These are phyloP conservation scores for Cenchrus purpureus DNA, from an alignment of 176 grass and related monocot species.

Conservation along the genomic window DNA sequence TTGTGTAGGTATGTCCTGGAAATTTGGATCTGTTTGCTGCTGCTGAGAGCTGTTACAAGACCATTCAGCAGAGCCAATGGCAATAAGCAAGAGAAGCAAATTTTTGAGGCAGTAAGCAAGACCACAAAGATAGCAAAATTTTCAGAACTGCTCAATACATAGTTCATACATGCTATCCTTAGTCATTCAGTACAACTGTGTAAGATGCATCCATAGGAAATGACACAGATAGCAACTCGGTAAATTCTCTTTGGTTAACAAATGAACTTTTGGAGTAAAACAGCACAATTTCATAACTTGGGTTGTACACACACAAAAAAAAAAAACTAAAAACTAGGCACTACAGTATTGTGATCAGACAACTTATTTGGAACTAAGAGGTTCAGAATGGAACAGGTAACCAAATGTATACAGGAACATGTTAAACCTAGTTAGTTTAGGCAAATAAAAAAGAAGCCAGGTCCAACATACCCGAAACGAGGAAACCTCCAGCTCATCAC, in stretches of 20 bases:
- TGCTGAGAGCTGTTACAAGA: conserved; percentile 54
- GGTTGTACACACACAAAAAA: neutral
- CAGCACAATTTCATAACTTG: neutral
- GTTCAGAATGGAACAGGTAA: neutral
- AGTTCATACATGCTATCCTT: neutral
- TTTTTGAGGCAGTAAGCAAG: neutral
- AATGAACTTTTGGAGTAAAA: conserved; percentile 15
- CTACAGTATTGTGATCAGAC: neutral
- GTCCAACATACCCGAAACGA: conserved; percentile 66
- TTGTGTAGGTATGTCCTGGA: conserved; percentile 65
- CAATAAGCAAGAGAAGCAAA: neutral
- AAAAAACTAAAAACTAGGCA: neutral
- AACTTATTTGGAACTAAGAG: conserved; percentile 12
- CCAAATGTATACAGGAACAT: conserved; percentile 12
- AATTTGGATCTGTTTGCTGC: conserved; percentile 66
- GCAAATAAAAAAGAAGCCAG: neutral
- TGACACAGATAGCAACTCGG: neutral
- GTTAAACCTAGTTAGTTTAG: neutral
- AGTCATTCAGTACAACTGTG: neutral
- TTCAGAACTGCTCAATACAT: conserved; percentile 19
- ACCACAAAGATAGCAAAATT: neutral
- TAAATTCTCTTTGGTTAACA: neutral
- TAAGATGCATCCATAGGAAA: conserved; percentile 34
- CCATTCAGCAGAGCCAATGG: conserved; percentile 31
- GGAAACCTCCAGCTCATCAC: conserved; percentile 87